A percentile compares a stretch with the other conserved stretches of the same genome.
These are phyloP conservation scores for Paspalum vaginatum DNA, from an alignment of 176 grass and related monocot genomes.

Conservation along the genomic window DNA sequence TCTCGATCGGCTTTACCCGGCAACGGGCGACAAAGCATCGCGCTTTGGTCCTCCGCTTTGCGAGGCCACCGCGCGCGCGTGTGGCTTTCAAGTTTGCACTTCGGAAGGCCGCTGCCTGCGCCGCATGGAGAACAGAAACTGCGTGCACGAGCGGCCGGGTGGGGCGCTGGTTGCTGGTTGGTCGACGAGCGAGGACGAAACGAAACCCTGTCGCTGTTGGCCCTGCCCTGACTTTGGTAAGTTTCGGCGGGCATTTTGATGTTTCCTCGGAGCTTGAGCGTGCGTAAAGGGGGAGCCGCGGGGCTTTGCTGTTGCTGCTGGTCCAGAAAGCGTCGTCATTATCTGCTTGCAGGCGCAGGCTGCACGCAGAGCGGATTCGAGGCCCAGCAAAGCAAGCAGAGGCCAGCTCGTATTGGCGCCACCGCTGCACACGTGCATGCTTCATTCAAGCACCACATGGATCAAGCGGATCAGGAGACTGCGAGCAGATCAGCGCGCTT, in stretches of 20 bases:
- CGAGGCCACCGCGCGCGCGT: not conserved
- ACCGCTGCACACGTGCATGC: not conserved
- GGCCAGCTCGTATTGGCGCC: not conserved
- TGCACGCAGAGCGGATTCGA: not conserved
- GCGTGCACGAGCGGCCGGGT: constrained; percentile 18
- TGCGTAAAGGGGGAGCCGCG: not conserved
- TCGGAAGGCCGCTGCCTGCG: not conserved
- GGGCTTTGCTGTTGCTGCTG: not conserved
- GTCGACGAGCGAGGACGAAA: not conserved
- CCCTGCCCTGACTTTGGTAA: constrained; percentile 34
- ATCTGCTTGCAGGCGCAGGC: not conserved
- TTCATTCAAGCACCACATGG: not conserved
- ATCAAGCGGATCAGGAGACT: not conserved
- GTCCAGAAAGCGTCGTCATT: not conserved
- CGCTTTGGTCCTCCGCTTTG: not conserved
- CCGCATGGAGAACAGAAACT: constrained; percentile 32
- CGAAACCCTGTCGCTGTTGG: too few species aligned
- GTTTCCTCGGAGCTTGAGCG: not conserved
- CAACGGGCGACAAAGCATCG: not conserved
- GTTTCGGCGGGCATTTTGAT: constrained; percentile 29
- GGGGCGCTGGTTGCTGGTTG: not conserved
- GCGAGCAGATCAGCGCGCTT: not conserved
- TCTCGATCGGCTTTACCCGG: not conserved
- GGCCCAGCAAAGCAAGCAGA: not conserved
- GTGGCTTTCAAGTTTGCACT: constrained; percentile 13